Evolutionary conservation across 139 green algal species (phyloP), one percentile per base, ranked within the genome.

Genomic region (Closterium sp.): DNA sequence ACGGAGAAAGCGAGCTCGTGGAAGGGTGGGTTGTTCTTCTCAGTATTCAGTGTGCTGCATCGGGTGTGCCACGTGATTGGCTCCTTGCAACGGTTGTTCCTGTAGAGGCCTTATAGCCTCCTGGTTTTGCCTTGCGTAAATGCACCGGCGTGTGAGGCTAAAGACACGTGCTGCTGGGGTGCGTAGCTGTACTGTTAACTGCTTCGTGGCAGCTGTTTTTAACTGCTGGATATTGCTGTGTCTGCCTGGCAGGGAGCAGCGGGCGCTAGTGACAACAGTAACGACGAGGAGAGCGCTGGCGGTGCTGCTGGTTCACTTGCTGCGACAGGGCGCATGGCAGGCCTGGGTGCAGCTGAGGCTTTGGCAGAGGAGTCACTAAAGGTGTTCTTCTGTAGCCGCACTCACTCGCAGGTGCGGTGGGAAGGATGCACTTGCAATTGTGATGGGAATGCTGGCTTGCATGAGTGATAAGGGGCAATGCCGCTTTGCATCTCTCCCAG

Each of bases 311-410:
- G n/a, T n/a, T n/a, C n/a, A n/a, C n/a, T n/a, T n/a, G 84, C 21
- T 73, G 84, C 22, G 17, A 24, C 84, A 9, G 73, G 5, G 84
- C 28, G 84, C n/a, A 32, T 30, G 84, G 84, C 84, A 31, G n/a
- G n/a, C n/a, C 32, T 24, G 28, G 9, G 27, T 34, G 84, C 1
- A 87, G 28, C n/a, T 30, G 84, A 87, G 70, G 91, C 92, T 22
- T 29, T 70, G 31, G 94, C 95, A n/a, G 42, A 86, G 21, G 94
- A 95, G 42, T 92, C 90, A 19, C 85, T 94, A 0, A 94, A 99
- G 96, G 94, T 99, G 1, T 98, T 98, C 91, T 98, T 99, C 94
- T 97, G 96, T 93, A 98, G 96, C 95, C 93, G 98, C 19, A 99
- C 98, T 9, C 98, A 99, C 95, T 99, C 97, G 27, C 98, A 99